These are phyloP conservation scores for Rhodotorula mucilaginosa DNA, from an alignment of 1,284 basidiomycete genomes.

Conservation along the genomic window DNA sequence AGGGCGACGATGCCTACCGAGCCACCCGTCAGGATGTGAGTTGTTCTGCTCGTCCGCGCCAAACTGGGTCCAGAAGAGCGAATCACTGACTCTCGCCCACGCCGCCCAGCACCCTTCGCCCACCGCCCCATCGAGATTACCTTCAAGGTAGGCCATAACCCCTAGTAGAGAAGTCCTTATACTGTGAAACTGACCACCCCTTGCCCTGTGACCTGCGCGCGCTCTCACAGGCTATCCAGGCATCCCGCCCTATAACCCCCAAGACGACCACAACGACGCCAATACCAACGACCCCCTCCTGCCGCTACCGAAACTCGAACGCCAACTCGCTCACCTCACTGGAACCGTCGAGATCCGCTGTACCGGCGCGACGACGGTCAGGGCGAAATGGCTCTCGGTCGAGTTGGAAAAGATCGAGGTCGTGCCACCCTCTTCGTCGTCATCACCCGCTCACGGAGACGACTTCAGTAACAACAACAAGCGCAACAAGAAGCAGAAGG, in stretches of 20 bases:
- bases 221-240: conserved; percentile 22
- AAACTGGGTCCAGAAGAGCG: too few relatives aligned
- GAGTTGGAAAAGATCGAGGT: conserved; percentile 35
- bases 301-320: conserved; percentile 11
- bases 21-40: too few relatives aligned
- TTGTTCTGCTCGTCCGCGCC: too few relatives aligned
- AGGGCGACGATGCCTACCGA: too few relatives aligned
- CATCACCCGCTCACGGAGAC: background rate
- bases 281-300: conserved; percentile 25
- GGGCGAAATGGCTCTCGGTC: conserved; percentile 21
- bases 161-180: too few relatives aligned
- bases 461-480: background rate
- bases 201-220: background rate
- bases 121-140: conserved; percentile 15
- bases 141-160: background rate
- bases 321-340: conserved; percentile 11
- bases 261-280: background rate
- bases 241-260: conserved; percentile 19
- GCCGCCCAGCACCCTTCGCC: background rate
- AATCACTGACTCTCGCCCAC: too few relatives aligned
- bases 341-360: conserved; percentile 27
- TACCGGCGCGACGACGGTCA: background rate
- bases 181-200: too few relatives aligned
- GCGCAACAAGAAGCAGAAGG: background rate
- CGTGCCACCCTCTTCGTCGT: conserved; percentile 2